phyloP scores from a whole-genome alignment of 768 basidiomycete genomes.

The Boletus insuetus region DNA sequence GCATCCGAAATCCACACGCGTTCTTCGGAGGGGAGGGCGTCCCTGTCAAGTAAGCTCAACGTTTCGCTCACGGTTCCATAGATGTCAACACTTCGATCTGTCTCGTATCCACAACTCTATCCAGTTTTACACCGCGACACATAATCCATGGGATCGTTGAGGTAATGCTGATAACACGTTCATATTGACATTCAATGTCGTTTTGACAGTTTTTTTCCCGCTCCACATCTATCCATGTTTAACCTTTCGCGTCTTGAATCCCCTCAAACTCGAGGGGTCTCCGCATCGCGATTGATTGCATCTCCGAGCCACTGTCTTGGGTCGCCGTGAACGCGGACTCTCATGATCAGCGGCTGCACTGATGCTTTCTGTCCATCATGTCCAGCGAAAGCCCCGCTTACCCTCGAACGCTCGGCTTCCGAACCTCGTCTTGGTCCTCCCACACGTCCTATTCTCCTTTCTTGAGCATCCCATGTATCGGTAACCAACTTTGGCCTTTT shows the following conservation, averaged over 20 bases:
- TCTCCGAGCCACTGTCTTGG: not conserved
- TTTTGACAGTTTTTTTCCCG: conserved; percentile 13
- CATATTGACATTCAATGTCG: conserved; percentile 2
- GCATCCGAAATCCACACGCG: not conserved
- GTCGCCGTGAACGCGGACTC: not conserved
- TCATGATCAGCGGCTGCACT: not conserved
- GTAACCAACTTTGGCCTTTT: conserved; percentile 1
- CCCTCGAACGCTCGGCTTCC: not conserved
- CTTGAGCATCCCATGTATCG: not conserved
- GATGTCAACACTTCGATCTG: not conserved
- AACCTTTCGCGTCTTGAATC: not conserved
- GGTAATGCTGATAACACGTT: conserved; percentile 15
- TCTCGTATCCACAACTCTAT: conserved; percentile 10
- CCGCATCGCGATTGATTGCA: not conserved
- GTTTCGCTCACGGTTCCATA: conserved; percentile 4
- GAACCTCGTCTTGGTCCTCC: not conserved
- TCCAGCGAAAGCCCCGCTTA: not conserved
- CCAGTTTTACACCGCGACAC: not conserved
- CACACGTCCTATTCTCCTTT: conserved; percentile 3
- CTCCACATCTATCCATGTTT: conserved; percentile 7
- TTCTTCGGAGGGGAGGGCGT: not conserved
- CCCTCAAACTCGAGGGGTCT: not conserved
- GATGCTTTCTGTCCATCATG: not conserved
- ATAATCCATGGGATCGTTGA: conserved; percentile 6
- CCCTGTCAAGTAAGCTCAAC: conserved; percentile 9